These are phyloP conservation scores for Debaryomyces psychrophilus DNA, from an alignment of 1,139 yeast genomes.

Conservation along the genomic window DNA sequence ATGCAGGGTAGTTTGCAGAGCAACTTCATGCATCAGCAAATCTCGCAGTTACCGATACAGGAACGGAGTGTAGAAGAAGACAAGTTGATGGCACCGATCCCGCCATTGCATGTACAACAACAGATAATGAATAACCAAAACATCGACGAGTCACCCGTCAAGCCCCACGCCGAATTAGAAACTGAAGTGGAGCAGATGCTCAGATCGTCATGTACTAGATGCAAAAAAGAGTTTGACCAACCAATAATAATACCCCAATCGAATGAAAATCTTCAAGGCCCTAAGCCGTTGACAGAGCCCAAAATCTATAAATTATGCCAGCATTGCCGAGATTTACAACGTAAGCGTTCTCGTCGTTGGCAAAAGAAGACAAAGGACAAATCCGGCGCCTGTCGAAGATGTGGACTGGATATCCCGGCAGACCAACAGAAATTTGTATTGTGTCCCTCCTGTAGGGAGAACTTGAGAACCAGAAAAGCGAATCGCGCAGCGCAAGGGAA, in stretches of 20 bases:
- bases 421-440: constrained; percentile 56
- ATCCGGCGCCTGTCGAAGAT: constrained; percentile 64
- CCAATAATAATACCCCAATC: constrained; percentile 44
- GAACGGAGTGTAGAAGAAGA: constrained; percentile 15
- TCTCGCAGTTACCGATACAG: constrained; percentile 14
- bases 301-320: constrained; percentile 60
- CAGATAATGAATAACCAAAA: constrained; percentile 31
- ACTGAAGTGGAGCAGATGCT: constrained; percentile 19
- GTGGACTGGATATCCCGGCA: constrained; percentile 57
- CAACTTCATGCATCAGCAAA: constrained; percentile 13
- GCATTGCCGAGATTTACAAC: constrained; percentile 65
- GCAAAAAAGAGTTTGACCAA: constrained; percentile 61
- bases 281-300: constrained; percentile 43
- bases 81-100: constrained; percentile 43
- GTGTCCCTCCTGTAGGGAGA: constrained; percentile 61
- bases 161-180: constrained; percentile 4
- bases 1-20: constrained; percentile 8
- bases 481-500: constrained; percentile 63
- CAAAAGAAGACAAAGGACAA: constrained; percentile 62
- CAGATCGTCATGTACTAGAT: constrained; percentile 50
- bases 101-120: constrained; percentile 51
- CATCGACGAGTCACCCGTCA: constrained; percentile 8
- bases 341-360: constrained; percentile 67
- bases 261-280: constrained; percentile 19
- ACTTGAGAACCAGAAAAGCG: constrained; percentile 57